Base-by-base conservation (phyloP, 2,329 filamentous ascomycete species). In the Rhynchosporium secalis region DNA sequence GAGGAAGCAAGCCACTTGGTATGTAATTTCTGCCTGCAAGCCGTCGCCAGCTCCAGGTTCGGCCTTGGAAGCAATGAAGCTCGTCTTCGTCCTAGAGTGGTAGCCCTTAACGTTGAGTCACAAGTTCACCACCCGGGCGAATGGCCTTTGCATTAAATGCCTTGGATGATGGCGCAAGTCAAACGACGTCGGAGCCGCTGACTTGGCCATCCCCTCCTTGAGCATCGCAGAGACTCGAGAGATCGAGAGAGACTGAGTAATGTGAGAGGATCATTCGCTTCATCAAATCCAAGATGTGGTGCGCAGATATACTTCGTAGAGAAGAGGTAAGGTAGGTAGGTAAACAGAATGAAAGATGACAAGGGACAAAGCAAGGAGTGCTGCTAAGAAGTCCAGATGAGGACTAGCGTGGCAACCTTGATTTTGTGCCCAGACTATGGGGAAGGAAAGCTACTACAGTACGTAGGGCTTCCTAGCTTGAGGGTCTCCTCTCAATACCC, bases 391-490 rank as follows among this genome's bases (percentile, higher is more conserved):
- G 5, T 41, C 51, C 51, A 15, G 20, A 54, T 54, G 26, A 26
- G n/a, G 51, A 33, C 40, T 54, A 54, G 51, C 36, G 51, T n/a
- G 3, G 8, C 26, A 54, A 54, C 36, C 51, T 54, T 54, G 40
- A 41, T 54, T 54, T 36, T 10, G 13, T 38, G 51, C 36, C 51
- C 36, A 54, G 51, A 54, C 2, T 54, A 31, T 54, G 51, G 51
- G 51, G 51, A 54, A 54, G 33, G 26, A 41, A 41, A 28, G 51
- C 51, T 40, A 36, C 5, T 36, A 6, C n/a, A n/a, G n/a, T n/a
- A n/a, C 6, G 33, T 5, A 54, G 51, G 40, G 51, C 51, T 54
- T 20, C 36, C 51, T 54, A 54, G 51, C 51, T 54, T 36, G 51
- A 28, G 51, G 51, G 20, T 40, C 51, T 33, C 51, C 51, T 54